Conservation (phyloP, 768 basidiomycete species). For the Lactarius akahatsu region DNA sequence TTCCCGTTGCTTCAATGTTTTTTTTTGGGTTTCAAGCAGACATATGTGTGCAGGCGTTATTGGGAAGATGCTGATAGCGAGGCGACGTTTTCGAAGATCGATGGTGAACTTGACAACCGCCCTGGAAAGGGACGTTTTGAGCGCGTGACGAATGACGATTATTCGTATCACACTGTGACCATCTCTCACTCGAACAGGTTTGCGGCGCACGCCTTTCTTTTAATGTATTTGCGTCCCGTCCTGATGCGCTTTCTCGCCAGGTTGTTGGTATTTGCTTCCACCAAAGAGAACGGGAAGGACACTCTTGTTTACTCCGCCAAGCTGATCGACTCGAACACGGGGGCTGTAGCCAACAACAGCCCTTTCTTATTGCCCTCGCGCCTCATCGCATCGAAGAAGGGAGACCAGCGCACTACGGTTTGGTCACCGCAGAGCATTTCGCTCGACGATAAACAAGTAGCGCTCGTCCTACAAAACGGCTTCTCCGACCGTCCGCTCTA, state of each 20-base stretch:
- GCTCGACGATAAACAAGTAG: constrained; percentile 41
- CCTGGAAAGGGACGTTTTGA: constrained; percentile 44
- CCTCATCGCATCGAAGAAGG: constrained; percentile 37
- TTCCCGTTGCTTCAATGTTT: background rate
- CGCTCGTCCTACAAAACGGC: constrained; percentile 36
- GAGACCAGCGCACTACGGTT: constrained; percentile 33
- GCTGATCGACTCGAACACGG: constrained; percentile 37
- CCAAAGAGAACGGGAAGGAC: constrained; percentile 43
- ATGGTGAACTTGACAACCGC: constrained; percentile 41
- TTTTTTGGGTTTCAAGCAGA: background rate
- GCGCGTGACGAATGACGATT: constrained; percentile 42
- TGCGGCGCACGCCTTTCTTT: background rate
- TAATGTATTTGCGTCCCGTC: background rate
- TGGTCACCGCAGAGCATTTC: constrained; percentile 40
- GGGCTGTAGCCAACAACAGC: constrained; percentile 33
- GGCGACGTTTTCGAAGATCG: constrained; percentile 36
- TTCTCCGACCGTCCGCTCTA: constrained; percentile 36
- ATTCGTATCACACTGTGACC: constrained; percentile 35
- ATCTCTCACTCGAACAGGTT: constrained; percentile 42
- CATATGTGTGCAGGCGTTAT: constrained; percentile 37
- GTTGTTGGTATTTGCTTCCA: constrained; percentile 42
- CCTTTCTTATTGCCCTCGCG: constrained; percentile 38
- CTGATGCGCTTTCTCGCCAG: constrained; percentile 27
- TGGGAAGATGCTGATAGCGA: constrained; percentile 41
- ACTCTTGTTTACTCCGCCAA: constrained; percentile 40